Base-by-base conservation (phyloP, 331 rosid species). In the Quercus tomentella region DNA sequence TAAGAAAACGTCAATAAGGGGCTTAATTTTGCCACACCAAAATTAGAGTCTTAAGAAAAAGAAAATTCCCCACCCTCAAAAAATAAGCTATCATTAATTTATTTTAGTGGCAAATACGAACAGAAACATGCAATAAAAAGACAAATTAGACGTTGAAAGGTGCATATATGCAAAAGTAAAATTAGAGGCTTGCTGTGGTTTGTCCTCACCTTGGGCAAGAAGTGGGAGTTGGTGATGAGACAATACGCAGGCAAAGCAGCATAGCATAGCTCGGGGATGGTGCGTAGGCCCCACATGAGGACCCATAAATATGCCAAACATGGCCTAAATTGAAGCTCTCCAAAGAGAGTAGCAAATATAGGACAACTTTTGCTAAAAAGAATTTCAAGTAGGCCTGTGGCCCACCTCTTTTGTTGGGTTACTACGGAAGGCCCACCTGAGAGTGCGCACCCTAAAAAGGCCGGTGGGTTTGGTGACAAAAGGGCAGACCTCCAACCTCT, bases 401-500 rank as follows among this genome's bases (percentile, higher is more conserved):
- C 84, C 92, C 96, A 89, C 73, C 96, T 90, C 78, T 90, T 94
- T 4, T 80, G 86, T 86, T 94, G 98, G 16, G 74, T 69, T 87
- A 87, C 65, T 18, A 87, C 22, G 2, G 68, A 28, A n/a, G 94
- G 94, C 6, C 85, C 91, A 10, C 87, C 84, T 0, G n/a, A n/a
- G n/a, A n/a, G n/a, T n/a, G n/a, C n/a, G n/a, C n/a, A n/a, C n/a
- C n/a, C n/a, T n/a, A n/a, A n/a, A n/a, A n/a, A n/a, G n/a, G n/a
- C n/a, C n/a, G n/a, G n/a, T n/a, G n/a, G n/a, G n/a, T n/a, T n/a
- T n/a, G n/a, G n/a, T n/a, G n/a, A n/a, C n/a, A 51, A 11, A 6
- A 94, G 96, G 1, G 92, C 89, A 1, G 98, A 90, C 72, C 82
- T 89, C 98, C 96, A 94, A 12, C 97, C 98, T 43, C n/a, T 89